Evolutionary conservation across 2,329 filamentous ascomycete genomes (phyloP).

Genomic region (Stagonosporopsis rhizophila): DNA sequence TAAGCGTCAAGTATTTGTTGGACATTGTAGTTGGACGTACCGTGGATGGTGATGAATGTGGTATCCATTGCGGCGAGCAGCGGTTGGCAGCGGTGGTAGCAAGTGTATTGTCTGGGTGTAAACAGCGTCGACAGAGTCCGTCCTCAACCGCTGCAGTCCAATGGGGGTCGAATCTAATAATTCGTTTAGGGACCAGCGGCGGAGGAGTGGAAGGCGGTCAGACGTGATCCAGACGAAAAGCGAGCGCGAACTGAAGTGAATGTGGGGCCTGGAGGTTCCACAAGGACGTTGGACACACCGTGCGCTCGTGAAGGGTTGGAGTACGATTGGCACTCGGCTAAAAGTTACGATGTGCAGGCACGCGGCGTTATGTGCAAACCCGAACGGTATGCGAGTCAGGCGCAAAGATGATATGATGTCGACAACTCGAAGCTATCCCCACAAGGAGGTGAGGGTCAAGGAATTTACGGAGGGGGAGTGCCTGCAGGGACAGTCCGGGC

Average conservation of each 20-base stretch:
- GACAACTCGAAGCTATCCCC: constrained; percentile 3
- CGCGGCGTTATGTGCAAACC: constrained; percentile 13
- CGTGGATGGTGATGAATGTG: constrained; percentile 91
- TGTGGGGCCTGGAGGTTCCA: constrained; percentile 32
- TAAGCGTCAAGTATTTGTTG: constrained; percentile 14
- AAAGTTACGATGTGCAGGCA: constrained; percentile 20
- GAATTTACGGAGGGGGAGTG: constrained; percentile 3
- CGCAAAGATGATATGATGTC: constrained; percentile 15
- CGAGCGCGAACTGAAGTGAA: constrained; percentile 27
- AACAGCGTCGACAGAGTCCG: constrained; percentile 3
- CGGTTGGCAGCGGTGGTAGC: background rate
- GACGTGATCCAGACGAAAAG: constrained; percentile 18
- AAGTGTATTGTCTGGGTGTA: background rate
- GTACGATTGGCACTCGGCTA: constrained; percentile 23
- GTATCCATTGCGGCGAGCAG: constrained; percentile 63
- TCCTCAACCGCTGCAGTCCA: constrained; percentile 37
- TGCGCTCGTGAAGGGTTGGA: constrained; percentile 28
- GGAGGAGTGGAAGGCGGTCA: constrained; percentile 23
- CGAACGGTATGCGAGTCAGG: constrained; percentile 16
- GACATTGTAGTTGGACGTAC: constrained; percentile 57
- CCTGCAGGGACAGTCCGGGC: constrained; percentile 10
- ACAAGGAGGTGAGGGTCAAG: constrained; percentile 2
- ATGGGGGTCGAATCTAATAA: constrained; percentile 48
- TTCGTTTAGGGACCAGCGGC: constrained; percentile 42
- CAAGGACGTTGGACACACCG: constrained; percentile 26